A percentile compares a stretch with the other conserved stretches of the same genome.
These are phyloP conservation scores for Paramecium caudatum DNA, from an alignment of 73 alveolate genomes.

Conservation along the genomic window DNA sequence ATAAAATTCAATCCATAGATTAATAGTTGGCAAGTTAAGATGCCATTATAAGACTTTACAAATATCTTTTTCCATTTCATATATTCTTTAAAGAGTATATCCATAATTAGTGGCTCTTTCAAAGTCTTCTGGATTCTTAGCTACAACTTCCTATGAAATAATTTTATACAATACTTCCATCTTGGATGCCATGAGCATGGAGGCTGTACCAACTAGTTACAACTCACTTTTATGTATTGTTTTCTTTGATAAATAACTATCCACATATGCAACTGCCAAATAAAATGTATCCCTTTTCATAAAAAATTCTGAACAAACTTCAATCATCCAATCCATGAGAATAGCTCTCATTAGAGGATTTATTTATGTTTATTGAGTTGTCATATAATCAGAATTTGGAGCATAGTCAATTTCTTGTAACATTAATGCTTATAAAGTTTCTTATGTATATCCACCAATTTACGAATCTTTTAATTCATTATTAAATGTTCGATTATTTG, in stretches of 20 bases:
- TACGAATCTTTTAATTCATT: neutral
- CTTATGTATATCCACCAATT: constrained; percentile 53
- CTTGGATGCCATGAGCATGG: constrained; percentile 93
- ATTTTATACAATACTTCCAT: constrained; percentile 78
- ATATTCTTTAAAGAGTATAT: constrained; percentile 74
- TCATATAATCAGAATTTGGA: constrained; percentile 75
- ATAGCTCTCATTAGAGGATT: constrained; percentile 90
- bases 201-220: constrained; percentile 91
- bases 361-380: constrained; percentile 74
- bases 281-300: constrained; percentile 92
- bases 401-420: constrained; percentile 60
- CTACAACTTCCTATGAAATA: constrained; percentile 78
- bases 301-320: constrained; percentile 92
- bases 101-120: constrained; percentile 85
- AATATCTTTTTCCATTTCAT: constrained; percentile 70
- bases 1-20: constrained; percentile 63
- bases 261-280: constrained; percentile 87
- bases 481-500: neutral
- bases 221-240: constrained; percentile 80
- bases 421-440: constrained; percentile 45
- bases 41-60: constrained; percentile 37
- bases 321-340: constrained; percentile 98
- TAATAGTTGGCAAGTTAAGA: constrained; percentile 65
- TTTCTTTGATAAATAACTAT: constrained; percentile 82
- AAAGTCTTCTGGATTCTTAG: constrained; percentile 82